Base-by-base conservation (phyloP, 2,329 filamentous ascomycete species). In the Calonectria fujianensis region DNA sequence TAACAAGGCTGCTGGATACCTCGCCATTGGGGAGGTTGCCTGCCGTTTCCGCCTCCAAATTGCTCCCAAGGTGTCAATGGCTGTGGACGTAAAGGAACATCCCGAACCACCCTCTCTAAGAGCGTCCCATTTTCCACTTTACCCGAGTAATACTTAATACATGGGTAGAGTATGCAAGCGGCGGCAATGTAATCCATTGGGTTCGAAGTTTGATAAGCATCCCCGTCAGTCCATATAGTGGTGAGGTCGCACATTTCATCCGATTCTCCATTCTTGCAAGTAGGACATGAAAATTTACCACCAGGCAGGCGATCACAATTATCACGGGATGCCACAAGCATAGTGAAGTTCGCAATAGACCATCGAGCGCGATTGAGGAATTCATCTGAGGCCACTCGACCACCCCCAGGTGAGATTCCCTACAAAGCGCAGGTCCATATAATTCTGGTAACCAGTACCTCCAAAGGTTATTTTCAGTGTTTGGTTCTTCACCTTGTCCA, bases 311-410 rank as follows among this genome's bases (percentile, higher is more conserved):
- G 59, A 2, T 64, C 59, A 14, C 59, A 64, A 3, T 32, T 16
- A 32, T 64, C 59, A 13, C 16, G 59, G 0, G 59, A 64, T 6
- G 27, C 59, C 3, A 27, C 59, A 64, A 64, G 24, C 4, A 64
- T 32, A 16, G 59, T n/a, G 24, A 64, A 48, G 14, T 64, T 64
- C 32, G 59, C 7, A 11, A 64, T 45, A 4, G 59, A 64, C 59
- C 39, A 64, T n/a, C 59, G 37, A 48, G 59, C 59, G 13, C 59
- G 59, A 32, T 64, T 64, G 2, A 64, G 39, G 27, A 64, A 64
- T 1, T 64, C 59, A 9, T 64, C 16, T 1, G 59, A 31, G 24
- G 39, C 59, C 16, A 48, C 16, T n/a, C 5, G 4, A 9, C 59
- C 2, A 7, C n/a, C 39, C 37, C 59, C 39, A 64, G 9, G 59